Evolutionary conservation across 2,329 filamentous ascomycete genomes (phyloP), one percentile per base, ranked within the genome.

Genomic region (Colletotrichum sp.): DNA sequence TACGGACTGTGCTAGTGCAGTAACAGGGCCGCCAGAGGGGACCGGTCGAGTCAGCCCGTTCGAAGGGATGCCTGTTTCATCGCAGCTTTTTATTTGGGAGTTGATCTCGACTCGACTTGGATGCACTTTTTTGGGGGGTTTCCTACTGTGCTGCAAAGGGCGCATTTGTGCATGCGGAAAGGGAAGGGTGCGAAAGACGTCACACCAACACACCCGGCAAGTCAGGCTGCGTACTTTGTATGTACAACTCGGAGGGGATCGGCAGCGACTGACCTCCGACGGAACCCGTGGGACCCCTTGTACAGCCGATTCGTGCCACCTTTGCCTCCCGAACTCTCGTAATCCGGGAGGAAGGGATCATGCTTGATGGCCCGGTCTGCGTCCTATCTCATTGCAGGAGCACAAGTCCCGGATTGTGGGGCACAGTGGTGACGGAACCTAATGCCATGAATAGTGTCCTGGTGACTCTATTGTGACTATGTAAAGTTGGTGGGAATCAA

Each of bases 401-500:
- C 12, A n/a, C 71, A 52, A 24, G 24, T 10, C 39, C 49, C 32
- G 16, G n/a, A 28, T 9, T 49, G 49, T 76, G 34, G 34, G 59
- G 59, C 21, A 36, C 26, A 52, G 36, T 39, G 32, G 16, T 65
- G 64, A 52, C 65, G 71, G 16, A 55, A 55, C n/a, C 32, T 30
- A 36, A 34, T 64, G 44, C 59, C 65, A 36, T 66, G 73, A 69
- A 76, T 55, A 73, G 74, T 55, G 57, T 69, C 65, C 28, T 52
- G 59, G 49, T 76, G 74, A 74, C 74, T 69, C 74, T 69, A 69
- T 76, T 73, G 62, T 39, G 24, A 65, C 71, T 76, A 74, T 69
- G 44, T 49, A 67, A 67, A 32, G 55, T 28, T 49, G 28, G 52
- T n/a, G 21, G 30, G 24, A 66, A 73, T 60, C 36, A 63, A 60